Evolutionary conservation across 331 rosid species (phyloP), one percentile per base, ranked within the genome.

Genomic region (Cydonia oblonga): DNA sequence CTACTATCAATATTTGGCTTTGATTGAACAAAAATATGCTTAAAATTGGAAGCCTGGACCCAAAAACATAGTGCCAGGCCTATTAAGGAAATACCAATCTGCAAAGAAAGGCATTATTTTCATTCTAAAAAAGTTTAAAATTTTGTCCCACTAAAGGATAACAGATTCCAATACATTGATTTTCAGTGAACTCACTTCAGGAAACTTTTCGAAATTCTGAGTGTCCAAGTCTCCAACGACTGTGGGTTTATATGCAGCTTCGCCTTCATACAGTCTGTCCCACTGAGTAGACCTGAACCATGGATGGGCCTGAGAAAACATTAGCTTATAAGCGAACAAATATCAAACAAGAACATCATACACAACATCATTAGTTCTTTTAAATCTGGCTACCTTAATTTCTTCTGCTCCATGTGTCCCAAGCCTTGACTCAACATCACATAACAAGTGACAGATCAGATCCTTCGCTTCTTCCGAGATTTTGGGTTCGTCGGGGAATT

Each of bases 191-290:
- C 98, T 88, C 85, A 95, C 99, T 51, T 95, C 97, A 40, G 96
- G 93, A 83, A 95, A 95, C 86, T 95, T 95, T 74, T 95, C 99
- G 13, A 95, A 95, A 81, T 95, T 95, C 81, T 91, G 99, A 9
- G 99, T 95, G 87, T 95, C 99, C 81, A 85, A 81, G 73, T 91
- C 99, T 78, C 99, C 96, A 40, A 70, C 77, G 68, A 95, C 97
- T 5, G 80, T 89, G 80, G 99, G 99, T 73, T 76, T 87, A 81
- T 88, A 87, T 20, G 96, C 97, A 64, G 99, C 96, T 81, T 95
- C 99, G 66, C 72, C 75, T 87, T 95, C 99, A 81, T 91, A 95
- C 40, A 95, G 96, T 84, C 77, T 84, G 75, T 95, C 99, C 99
- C 99, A 95, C 78, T 95, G 96, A 76, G 71, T 20, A 79, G 75